Conservation (phyloP, 306 rosid species). For the Pyrus bretschneideri region DNA sequence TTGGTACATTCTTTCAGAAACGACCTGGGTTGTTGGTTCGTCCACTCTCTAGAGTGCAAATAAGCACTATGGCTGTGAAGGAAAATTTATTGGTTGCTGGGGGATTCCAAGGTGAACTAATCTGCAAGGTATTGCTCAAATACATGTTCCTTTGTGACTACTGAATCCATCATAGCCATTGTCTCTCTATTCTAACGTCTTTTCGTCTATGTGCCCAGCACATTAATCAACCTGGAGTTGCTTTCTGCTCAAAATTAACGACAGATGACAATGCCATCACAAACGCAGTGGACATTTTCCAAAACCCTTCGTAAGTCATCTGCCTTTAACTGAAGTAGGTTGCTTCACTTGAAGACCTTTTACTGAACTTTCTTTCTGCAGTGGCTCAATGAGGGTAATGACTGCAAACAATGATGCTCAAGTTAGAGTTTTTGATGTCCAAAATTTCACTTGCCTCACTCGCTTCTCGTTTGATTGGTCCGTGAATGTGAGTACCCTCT, state of each 20-base stretch:
- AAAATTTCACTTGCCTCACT: conserved; percentile 52
- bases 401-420: conserved; percentile 87
- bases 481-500: conserved; percentile 70
- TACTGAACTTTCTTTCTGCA: conserved; percentile 30
- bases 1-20: conserved; percentile 33
- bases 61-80: conserved; percentile 91
- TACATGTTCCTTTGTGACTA: neutral
- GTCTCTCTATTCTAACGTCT: neutral
- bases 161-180: neutral
- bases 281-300: conserved; percentile 78
- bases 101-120: conserved; percentile 91
- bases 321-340: neutral
- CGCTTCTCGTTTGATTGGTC: conserved; percentile 80
- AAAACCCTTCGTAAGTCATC: conserved; percentile 41
- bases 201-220: conserved; percentile 35
- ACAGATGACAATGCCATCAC: conserved; percentile 80
- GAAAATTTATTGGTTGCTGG: conserved; percentile 80
- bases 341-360: neutral
- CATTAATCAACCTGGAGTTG: conserved; percentile 60
- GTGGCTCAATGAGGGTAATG: conserved; percentile 63
- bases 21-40: conserved; percentile 45
- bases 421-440: conserved; percentile 61
- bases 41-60: conserved; percentile 75
- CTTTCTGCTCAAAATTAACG: conserved; percentile 73
- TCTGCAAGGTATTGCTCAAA: conserved; percentile 62